Evolutionary conservation across 495 filamentous ascomycete species (phyloP), one percentile per base, ranked within the genome.

Genomic region (Thermochaetoides thermophila): DNA sequence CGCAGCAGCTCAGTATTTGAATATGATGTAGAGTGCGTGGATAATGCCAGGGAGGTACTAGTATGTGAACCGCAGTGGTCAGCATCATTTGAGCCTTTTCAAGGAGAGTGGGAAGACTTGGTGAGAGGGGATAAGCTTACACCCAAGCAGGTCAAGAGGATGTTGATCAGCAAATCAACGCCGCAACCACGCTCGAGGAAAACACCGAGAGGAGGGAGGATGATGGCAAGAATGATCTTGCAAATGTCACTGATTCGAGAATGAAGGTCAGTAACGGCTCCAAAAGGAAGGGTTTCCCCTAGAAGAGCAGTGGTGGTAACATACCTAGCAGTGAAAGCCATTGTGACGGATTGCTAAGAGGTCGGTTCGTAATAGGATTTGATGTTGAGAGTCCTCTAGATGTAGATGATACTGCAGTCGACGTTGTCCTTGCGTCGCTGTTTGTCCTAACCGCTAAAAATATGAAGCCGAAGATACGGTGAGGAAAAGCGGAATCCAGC

Each of bases 151-250:
- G 86, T 93, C 49, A 94, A 66, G 43, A 76, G 69, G 64, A 95
- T 82, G 66, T 94, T 95, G 73, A 96, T 85, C 45, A 84, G 60
- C 37, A 96, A 58, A 55, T 93, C 84, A 33, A 75, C 69, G 50
- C 78, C 79, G 63, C 86, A 94, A 48, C 84, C 84, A 31, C 76
- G 72, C 64, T 91, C 81, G 39, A 86, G 74, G 68, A 87, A 86
- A 50, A 87, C 84, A 53, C 84, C 84, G 24, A 91, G 68, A 53
- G 84, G 84, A 23, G 85, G 84, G 39, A 89, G 75, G 64, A 89
- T 59, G 66, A 89, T 65, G 61, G 82, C 82, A 53, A 86, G 64
- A 61, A 91, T 74, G 68, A 91, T 84, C 67, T 91, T 87, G 78
- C 76, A 77, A 68, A 87, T 82, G 53, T 91, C 83, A 59, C 81